A percentile compares a stretch with the other conserved stretches of the same genome.
Conservation (phyloP, 352 stramenopile genomes). For the Phytophthora quininea region DNA sequence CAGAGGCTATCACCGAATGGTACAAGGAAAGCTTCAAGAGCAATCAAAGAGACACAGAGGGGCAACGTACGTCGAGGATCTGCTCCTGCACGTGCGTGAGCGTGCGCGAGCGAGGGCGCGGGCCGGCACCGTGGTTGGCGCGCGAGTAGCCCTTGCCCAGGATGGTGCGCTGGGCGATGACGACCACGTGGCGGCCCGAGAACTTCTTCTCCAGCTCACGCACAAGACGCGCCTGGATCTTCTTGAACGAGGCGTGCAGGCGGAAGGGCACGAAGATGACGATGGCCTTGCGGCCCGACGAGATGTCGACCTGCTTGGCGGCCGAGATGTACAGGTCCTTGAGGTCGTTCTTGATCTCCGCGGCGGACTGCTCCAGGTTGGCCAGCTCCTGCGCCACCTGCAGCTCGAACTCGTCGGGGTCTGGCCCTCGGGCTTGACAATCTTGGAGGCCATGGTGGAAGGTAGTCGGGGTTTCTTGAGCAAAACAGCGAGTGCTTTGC, state of each 20-base stretch:
- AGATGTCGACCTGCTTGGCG: constrained; percentile 98
- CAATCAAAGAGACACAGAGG: constrained; percentile 8
- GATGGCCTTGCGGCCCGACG: constrained; percentile 96
- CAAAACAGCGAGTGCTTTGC: constrained; percentile 57
- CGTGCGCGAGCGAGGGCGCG: constrained; percentile 96
- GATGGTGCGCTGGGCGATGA: constrained; percentile 99
- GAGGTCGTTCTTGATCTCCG: constrained; percentile 98
- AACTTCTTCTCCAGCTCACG: constrained; percentile 99
- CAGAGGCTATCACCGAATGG: constrained; percentile 89
- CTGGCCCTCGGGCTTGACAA: constrained; percentile 88
- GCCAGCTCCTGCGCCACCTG: constrained; percentile 88
- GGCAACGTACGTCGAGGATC: constrained; percentile 96
- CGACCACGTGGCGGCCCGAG: constrained; percentile 97
- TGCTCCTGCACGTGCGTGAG: constrained; percentile 98
- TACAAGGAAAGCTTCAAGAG: constrained; percentile 21
- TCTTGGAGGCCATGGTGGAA: constrained; percentile 79
- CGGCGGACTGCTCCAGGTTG: constrained; percentile 92
- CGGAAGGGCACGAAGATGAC: constrained; percentile 99
- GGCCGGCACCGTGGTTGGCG: constrained; percentile 94
- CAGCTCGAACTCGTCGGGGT: constrained; percentile 89
- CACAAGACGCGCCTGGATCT: constrained; percentile 98
- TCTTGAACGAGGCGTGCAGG: constrained; percentile 97
- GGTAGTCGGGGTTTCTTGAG: constrained; percentile 43
- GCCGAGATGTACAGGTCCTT: constrained; percentile 98
- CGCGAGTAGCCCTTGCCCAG: constrained; percentile 97